Conservation (phyloP, 2,329 filamentous ascomycete genomes). For the Polytolypa hystricis region DNA sequence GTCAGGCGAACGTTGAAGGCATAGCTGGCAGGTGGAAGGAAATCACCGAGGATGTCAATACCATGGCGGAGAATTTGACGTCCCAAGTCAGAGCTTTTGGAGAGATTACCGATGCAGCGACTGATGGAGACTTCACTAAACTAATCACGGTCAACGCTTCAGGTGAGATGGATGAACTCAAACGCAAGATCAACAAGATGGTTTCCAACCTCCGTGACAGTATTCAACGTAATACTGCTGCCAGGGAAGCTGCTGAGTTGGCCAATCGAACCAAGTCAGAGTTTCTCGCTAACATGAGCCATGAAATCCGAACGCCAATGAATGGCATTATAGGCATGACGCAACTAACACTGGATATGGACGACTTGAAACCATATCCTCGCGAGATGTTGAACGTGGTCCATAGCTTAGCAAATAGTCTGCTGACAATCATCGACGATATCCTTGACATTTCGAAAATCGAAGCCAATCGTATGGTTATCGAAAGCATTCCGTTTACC, state of each 20-base stretch:
- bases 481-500: constrained; percentile 95
- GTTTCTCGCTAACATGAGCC: constrained; percentile 97
- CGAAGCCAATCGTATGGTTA: constrained; percentile 94
- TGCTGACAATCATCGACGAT: constrained; percentile 90
- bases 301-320: constrained; percentile 95
- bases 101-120: constrained; percentile 95
- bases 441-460: constrained; percentile 63
- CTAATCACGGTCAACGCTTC: constrained; percentile 94
- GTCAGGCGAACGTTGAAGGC: constrained; percentile 86
- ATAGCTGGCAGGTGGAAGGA: constrained; percentile 95
- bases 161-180: constrained; percentile 97
- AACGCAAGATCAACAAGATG: constrained; percentile 99
- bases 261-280: constrained; percentile 98
- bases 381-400: constrained; percentile 98
- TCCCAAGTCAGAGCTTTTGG: constrained; percentile 96
- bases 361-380: constrained; percentile 88
- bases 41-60: constrained; percentile 94
- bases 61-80: constrained; percentile 77
- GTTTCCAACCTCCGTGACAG: constrained; percentile 89
- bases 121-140: constrained; percentile 93
- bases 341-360: constrained; percentile 86
- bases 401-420: constrained; percentile 88
- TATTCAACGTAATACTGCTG: constrained; percentile 92
- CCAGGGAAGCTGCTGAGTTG: constrained; percentile 87
- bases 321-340: constrained; percentile 99